phyloP scores from a whole-genome alignment of 805 yeast species.

The Zygoascus ofunaensis region DNA sequence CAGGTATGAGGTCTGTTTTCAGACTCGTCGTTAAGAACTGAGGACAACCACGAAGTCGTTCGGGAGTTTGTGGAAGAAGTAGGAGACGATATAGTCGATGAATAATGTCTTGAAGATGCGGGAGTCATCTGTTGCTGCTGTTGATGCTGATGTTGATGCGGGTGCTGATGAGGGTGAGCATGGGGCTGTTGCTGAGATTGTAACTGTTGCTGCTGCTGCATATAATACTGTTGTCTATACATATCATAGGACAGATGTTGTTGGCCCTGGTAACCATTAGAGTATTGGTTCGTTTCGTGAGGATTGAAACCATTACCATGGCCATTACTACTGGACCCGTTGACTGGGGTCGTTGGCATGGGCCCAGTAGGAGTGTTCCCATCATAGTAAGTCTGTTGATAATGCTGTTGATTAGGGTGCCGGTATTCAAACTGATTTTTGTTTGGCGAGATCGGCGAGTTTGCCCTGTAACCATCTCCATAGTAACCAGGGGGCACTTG shows the following conservation, averaged over 20 bases:
- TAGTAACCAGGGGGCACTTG: background rate
- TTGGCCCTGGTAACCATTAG: background rate
- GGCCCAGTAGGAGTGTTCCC: slow-evolving; percentile 1
- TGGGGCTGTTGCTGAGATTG: slow-evolving; percentile 8
- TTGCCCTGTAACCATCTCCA: background rate
- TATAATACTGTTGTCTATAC: background rate
- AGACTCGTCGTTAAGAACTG: slow-evolving; percentile 13
- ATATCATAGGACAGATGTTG: too few relatives aligned
- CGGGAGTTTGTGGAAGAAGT: slow-evolving; percentile 14
- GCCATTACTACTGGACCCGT: slow-evolving; percentile 1
- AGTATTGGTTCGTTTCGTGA: background rate
- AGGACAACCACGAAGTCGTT: slow-evolving; percentile 21
- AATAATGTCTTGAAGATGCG: slow-evolving; percentile 13
- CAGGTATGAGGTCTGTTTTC: slow-evolving; percentile 25
- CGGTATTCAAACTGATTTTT: background rate
- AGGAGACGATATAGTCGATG: slow-evolving; percentile 18
- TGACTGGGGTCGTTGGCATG: slow-evolving; percentile 14
- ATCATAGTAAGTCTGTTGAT: background rate
- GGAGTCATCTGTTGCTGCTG: slow-evolving; percentile 2
- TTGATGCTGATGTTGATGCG: slow-evolving; percentile 10
- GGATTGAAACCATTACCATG: background rate
- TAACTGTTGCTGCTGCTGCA: slow-evolving; percentile 6
- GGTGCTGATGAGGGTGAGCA: slow-evolving; percentile 1
- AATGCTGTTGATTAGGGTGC: background rate
- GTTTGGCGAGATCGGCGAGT: background rate